phyloP scores from a whole-genome alignment of 75 land plant species.

The Chamaecyparis obtusa region DNA sequence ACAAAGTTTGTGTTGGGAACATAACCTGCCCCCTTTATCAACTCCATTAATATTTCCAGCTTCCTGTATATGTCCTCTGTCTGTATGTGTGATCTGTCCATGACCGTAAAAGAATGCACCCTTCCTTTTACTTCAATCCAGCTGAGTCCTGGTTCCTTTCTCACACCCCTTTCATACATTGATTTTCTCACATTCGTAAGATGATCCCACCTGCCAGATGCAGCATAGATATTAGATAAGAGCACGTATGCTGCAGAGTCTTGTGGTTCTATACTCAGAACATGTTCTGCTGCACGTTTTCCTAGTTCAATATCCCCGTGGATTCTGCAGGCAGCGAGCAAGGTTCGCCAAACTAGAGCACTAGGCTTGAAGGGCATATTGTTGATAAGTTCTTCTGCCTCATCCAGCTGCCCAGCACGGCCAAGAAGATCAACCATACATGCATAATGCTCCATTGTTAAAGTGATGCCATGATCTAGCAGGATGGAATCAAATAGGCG shows the following conservation, averaged over 20 bases:
- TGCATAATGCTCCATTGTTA: slow-evolving; percentile 56
- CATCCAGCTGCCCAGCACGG: slow-evolving; percentile 46
- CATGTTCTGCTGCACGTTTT: slow-evolving; percentile 30
- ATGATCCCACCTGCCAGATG: slow-evolving; percentile 48
- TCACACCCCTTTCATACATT: slow-evolving; percentile 38
- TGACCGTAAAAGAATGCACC: neutral
- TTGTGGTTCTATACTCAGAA: slow-evolving; percentile 38
- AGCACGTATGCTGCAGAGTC: slow-evolving; percentile 54
- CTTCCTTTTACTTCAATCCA: slow-evolving; percentile 3
- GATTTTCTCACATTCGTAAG: slow-evolving; percentile 28
- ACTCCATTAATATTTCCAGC: slow-evolving; percentile 2
- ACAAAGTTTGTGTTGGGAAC: neutral
- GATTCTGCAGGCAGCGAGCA: slow-evolving; percentile 53
- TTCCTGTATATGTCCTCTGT: neutral
- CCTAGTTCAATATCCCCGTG: slow-evolving; percentile 50
- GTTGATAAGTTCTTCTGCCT: slow-evolving; percentile 55
- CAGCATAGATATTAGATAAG: slow-evolving; percentile 47
- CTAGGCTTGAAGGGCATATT: slow-evolving; percentile 57
- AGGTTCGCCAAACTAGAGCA: slow-evolving; percentile 60
- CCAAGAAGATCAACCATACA: slow-evolving; percentile 78
- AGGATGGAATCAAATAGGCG: slow-evolving; percentile 34
- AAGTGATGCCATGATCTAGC: slow-evolving; percentile 22
- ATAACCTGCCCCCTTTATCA: neutral
- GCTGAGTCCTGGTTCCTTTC: slow-evolving; percentile 50
- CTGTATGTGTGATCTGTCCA: slow-evolving; percentile 5